Percentiles rank a stretch among this genome's conserved stretches.
Evolutionary conservation across 257 asterid species (phyloP).

Genomic region (Orobanche coerulescens): DNA sequence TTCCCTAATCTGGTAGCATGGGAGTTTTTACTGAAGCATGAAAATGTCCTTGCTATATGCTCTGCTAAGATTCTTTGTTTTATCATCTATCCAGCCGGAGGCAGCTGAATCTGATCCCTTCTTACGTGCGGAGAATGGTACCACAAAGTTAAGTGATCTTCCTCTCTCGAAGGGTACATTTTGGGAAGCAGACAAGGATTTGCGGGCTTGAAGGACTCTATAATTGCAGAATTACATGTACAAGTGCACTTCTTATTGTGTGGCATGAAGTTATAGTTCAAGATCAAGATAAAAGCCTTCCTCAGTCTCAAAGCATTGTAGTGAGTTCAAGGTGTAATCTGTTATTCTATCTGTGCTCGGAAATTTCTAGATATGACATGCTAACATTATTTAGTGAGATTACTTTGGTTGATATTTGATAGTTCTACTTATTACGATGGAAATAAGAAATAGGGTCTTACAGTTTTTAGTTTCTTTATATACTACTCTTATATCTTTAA

Average conservation of each 20-base stretch:
- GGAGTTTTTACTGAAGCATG: background rate
- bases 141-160: slow-evolving; percentile 31
- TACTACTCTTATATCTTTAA: background rate
- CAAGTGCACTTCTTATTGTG: slow-evolving; percentile 11
- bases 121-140: slow-evolving; percentile 45
- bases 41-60: slow-evolving; percentile 11
- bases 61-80: slow-evolving; percentile 15
- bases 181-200: slow-evolving; percentile 46
- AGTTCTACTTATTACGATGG: slow-evolving; percentile 19
- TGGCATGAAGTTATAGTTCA: slow-evolving; percentile 25
- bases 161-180: slow-evolving; percentile 38
- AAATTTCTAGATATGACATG: slow-evolving; percentile 28
- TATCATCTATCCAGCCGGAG: slow-evolving; percentile 35
- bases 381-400: slow-evolving; percentile 19
- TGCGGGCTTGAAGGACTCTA: slow-evolving; percentile 26
- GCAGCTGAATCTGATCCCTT: slow-evolving; percentile 67
- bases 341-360: slow-evolving; percentile 24
- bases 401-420: slow-evolving; percentile 20
- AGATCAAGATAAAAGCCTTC: slow-evolving; percentile 26
- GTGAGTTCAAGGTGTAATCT: slow-evolving; percentile 24
- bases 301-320: slow-evolving; percentile 23
- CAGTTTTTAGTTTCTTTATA: slow-evolving; percentile 15
- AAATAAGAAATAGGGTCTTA: slow-evolving; percentile 6
- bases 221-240: slow-evolving; percentile 10
- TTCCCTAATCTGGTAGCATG: background rate